phyloP scores from a whole-genome alignment of 1,139 yeast species.

The Scheffersomyces stambukii region DNA sequence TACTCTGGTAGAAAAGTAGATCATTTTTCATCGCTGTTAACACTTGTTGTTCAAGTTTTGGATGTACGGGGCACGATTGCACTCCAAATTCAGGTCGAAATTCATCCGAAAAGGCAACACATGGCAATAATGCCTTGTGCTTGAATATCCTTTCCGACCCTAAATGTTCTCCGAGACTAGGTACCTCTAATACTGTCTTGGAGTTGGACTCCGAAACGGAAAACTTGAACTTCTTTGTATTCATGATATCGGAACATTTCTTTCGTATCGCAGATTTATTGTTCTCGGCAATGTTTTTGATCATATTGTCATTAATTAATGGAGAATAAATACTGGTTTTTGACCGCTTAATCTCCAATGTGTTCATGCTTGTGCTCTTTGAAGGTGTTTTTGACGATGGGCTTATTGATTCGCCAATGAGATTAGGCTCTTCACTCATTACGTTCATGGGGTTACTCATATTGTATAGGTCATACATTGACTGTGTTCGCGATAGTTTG shows the following conservation, averaged over 20 bases:
- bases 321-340: constrained; percentile 25
- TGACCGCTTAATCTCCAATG: constrained; percentile 22
- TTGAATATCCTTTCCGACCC: constrained; percentile 11
- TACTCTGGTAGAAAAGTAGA: constrained; percentile 39
- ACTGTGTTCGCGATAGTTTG: constrained; percentile 33
- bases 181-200: background rate
- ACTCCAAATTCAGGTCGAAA: constrained; percentile 49
- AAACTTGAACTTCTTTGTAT: constrained; percentile 7
- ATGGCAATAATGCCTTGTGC: constrained; percentile 28
- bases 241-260: constrained; percentile 30
- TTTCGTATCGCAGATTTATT: constrained; percentile 20
- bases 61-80: constrained; percentile 47
- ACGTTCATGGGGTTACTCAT: constrained; percentile 5
- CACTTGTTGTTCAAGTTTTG: constrained; percentile 51
- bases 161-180: background rate
- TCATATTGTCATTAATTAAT: constrained; percentile 15
- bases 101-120: constrained; percentile 49
- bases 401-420: too few relatives aligned
- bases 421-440: constrained; percentile 8
- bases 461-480: constrained; percentile 33
- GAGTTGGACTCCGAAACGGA: too few relatives aligned
- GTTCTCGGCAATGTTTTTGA: constrained; percentile 18
- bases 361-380: constrained; percentile 3
- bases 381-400: background rate
- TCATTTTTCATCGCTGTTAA: constrained; percentile 54